Evolutionary conservation across 2,329 filamentous ascomycete species (phyloP), one percentile per base, ranked within the genome.

Genomic region (Penicillium digitatum): DNA sequence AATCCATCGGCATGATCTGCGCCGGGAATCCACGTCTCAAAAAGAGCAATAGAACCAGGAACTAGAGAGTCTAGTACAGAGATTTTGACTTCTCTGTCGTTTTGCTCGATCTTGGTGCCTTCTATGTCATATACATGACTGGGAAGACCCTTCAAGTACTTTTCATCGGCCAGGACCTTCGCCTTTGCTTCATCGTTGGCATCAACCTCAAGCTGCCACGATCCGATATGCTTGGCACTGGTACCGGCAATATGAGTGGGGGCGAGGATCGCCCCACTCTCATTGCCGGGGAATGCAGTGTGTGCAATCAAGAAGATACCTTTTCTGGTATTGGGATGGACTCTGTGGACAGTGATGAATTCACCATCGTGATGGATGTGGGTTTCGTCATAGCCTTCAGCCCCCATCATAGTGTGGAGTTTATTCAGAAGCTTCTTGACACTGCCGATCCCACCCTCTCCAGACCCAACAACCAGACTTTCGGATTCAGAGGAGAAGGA

Each of bases 281-380:
- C 89, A 66, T 92, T 93, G 1, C 91, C 92, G 1, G 92, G 90
- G 74, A 93, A 99, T 0, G 95, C 94, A 4, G 94, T 97, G 66
- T 97, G 94, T 0, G 95, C 93, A 64, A 99, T 92, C 44, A 97
- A 78, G 74, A 97, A 96, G 73, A 96, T 93, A 0, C 94, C 94
- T 71, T 94, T 95, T 55, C 94, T 84, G 1, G 90, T 95, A 69
- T 89, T 86, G 0, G 93, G 94, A 68, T 99, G 92, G 3, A 97
- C 90, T 58, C 95, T 83, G 72, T 99, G 94, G 7, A 99, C 90
- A 0, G 94, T 99, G 67, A 99, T 88, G 69, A 96, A 96, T 72
- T 99, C 89, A 53, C 90, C 88, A 61, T 97, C 92, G 70, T 99
- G 94, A 69, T 99, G 93, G 50, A 99, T 90, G 68, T 96, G 93